Conservation (phyloP, 2,329 filamentous ascomycete species). For the Aspergillus sergii region DNA sequence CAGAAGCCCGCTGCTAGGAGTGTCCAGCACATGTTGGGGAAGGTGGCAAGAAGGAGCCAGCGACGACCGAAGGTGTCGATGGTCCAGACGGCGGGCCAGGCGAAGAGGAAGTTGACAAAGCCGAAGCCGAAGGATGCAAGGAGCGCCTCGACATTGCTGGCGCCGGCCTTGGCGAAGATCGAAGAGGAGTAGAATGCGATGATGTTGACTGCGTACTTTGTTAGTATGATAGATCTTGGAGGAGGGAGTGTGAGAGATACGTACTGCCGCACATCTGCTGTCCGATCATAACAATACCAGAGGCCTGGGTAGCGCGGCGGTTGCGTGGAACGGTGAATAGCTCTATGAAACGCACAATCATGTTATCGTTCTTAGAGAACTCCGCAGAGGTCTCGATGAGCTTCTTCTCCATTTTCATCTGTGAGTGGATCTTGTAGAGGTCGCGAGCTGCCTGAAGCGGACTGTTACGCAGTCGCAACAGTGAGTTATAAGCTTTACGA, state of each 20-base stretch:
- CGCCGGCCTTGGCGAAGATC: conserved; percentile 57
- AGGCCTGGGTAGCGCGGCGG: conserved; percentile 69
- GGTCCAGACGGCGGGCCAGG: conserved; percentile 65
- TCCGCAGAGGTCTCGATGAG: neutral
- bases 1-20: conserved; percentile 63
- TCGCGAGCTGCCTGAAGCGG: conserved; percentile 64
- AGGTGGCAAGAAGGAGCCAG: conserved; percentile 64
- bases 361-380: conserved; percentile 57
- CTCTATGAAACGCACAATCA: conserved; percentile 58
- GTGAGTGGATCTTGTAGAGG: conserved; percentile 62
- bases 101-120: conserved; percentile 67
- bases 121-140: conserved; percentile 68
- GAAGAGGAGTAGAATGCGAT: conserved; percentile 76
- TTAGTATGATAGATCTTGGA: neutral
- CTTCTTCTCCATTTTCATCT: conserved; percentile 51
- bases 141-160: conserved; percentile 58
- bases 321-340: conserved; percentile 54
- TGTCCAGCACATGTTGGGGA: conserved; percentile 69
- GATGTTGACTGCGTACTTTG: conserved; percentile 57
- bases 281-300: conserved; percentile 78
- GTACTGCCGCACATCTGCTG: conserved; percentile 67
- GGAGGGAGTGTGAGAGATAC: neutral
- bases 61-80: conserved; percentile 70
- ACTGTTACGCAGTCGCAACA: conserved; percentile 60
- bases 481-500: conserved; percentile 61